Conservation (phyloP, 495 filamentous ascomycete genomes). For the Aspergillus incahuasiensis region DNA sequence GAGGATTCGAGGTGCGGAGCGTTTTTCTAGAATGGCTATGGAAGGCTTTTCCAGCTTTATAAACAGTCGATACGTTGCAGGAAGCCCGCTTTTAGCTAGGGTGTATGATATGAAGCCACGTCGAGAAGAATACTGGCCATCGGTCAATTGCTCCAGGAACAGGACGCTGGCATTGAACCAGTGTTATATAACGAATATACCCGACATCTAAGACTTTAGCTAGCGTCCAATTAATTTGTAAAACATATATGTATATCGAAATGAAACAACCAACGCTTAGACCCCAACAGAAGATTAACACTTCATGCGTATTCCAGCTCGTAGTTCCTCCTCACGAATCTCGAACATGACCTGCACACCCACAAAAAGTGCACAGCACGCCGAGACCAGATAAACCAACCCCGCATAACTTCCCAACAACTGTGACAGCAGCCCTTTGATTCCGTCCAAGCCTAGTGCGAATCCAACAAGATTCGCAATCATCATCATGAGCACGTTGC, state of each 20-base stretch:
- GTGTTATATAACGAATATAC: not conserved
- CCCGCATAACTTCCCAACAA: slow-evolving; percentile 73
- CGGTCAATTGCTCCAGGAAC: not conserved
- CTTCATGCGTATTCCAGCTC: slow-evolving; percentile 79
- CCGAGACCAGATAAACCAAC: slow-evolving; percentile 63
- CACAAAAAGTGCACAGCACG: slow-evolving; percentile 71
- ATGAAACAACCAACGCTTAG: not conserved
- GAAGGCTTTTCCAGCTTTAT: not conserved
- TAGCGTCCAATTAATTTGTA: not conserved
- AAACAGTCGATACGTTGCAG: no score
- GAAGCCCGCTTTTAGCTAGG: no score
- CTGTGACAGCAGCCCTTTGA: slow-evolving; percentile 67
- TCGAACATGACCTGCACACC: slow-evolving; percentile 97
- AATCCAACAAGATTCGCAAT: slow-evolving; percentile 92
- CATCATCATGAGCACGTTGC: slow-evolving; percentile 93
- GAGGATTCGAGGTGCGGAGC: slow-evolving; percentile 74
- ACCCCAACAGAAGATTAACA: slow-evolving; percentile 51
- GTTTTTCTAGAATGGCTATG: slow-evolving; percentile 34
- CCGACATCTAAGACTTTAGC: not conserved
- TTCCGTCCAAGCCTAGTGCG: slow-evolving; percentile 82
- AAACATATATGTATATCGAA: not conserved
- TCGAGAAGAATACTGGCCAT: no score
- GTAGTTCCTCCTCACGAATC: slow-evolving; percentile 74
- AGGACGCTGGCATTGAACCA: not conserved
- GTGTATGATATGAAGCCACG: no score